Percentiles rank a stretch among this genome's conserved stretches.
phyloP scores from a whole-genome alignment of 148 eudicot genomes.

The Camellia granthamiana region DNA sequence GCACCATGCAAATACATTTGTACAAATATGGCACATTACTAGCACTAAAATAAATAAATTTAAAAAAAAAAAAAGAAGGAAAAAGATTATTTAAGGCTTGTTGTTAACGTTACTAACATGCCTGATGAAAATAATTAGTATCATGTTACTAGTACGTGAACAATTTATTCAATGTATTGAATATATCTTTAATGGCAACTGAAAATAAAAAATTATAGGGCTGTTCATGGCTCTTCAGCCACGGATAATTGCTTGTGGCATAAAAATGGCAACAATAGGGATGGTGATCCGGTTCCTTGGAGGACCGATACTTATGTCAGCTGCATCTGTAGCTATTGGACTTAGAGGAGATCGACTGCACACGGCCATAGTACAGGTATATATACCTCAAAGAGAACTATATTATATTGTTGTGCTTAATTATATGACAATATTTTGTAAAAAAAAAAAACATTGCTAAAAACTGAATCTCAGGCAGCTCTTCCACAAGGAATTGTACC shows the following conservation, averaged over 20 bases:
- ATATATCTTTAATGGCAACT: too few species aligned
- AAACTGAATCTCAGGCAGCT: constrained; percentile 34
- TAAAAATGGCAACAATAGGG: constrained; percentile 37
- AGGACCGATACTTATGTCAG: constrained; percentile 48
- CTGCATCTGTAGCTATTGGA: constrained; percentile 44
- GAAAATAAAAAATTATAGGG: constrained; percentile 10
- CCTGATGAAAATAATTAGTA: too few species aligned
- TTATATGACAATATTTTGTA: too few species aligned
- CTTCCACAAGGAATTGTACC: constrained; percentile 65
- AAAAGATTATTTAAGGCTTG: too few species aligned
- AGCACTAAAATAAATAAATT: too few species aligned
- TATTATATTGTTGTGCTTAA: too few species aligned
- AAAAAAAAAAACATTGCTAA: neutral
- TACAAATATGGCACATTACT: too few species aligned
- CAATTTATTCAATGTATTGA: too few species aligned
- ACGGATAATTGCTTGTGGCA: constrained; percentile 55
- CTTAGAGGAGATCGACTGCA: constrained; percentile 41
- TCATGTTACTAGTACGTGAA: too few species aligned
- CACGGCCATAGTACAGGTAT: constrained; percentile 55
- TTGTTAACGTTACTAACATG: too few species aligned
- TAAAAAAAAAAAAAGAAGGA: too few species aligned
- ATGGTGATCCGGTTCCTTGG: constrained; percentile 47
- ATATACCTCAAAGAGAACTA: neutral
- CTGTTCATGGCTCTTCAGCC: constrained; percentile 67
- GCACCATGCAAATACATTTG: neutral